Evolutionary conservation across 2,329 filamentous ascomycete species (phyloP), one percentile per base, ranked within the genome.

Genomic region (Orbilia ellipsospora): DNA sequence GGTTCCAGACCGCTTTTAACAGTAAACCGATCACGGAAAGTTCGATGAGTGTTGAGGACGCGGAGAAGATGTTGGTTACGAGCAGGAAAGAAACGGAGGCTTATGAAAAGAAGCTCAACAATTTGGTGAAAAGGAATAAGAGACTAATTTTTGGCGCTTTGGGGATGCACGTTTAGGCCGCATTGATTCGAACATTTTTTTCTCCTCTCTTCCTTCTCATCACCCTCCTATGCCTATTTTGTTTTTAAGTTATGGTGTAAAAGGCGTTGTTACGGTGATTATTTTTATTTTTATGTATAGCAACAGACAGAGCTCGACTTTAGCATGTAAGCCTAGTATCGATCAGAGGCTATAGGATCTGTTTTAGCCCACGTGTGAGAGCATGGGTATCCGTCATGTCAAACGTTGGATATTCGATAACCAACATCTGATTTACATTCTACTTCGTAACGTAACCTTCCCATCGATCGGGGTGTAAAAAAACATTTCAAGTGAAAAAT

Each of bases 41-140:
- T 15, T 73, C 42, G 16, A 87, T 90, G 84, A 88, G 84, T 56
- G 84, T 90, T 1, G 86, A 89, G 77, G 90, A 91, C 73, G 86
- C 88, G 1, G 89, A 91, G 82, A 83, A 82, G 67, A 86, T 86
- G 54, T 79, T 84, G 20, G 81, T 85, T 44, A 75, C 78, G 26
- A 85, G 87, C 28, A 84, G 85, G 60, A 88, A 86, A 80, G 89
- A 90, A 80, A 86, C 87, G 5, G 88, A 90, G 77, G 86, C 84
- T 79, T 80, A 89, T 31, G 88, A 90, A 82, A 90, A 88, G 83
- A 86, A 83, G 52, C 81, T 90, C 66, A 87, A 87, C 80, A 84
- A 85, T 51, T 80, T 89, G 18, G 85, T 90, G 66, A 87, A 86
- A 82, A 87, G 86, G 80, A 91, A 90, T 80, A 83, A 70, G 45